phyloP scores from a whole-genome alignment of 148 eudicot species.

The Selenicereus undatus region DNA sequence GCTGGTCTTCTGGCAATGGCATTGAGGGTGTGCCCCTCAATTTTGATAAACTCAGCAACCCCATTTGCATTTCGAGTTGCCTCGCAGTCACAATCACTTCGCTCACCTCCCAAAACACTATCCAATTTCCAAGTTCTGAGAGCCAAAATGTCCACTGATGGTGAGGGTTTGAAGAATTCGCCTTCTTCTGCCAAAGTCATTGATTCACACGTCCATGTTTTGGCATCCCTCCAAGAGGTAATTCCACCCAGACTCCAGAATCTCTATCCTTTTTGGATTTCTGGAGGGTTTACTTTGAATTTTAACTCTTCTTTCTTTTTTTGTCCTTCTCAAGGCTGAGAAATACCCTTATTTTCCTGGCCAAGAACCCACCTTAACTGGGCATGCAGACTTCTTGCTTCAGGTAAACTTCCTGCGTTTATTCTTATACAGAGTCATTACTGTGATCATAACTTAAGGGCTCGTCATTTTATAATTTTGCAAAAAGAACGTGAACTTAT shows the following conservation, averaged over 20 bases:
- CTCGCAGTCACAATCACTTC: background rate
- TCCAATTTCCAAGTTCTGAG: slow-evolving; percentile 10
- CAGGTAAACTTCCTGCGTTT: slow-evolving; percentile 36
- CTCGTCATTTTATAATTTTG: background rate
- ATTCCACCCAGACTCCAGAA: background rate
- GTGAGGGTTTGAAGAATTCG: background rate
- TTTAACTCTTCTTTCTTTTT: background rate
- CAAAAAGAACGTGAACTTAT: background rate
- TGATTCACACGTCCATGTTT: slow-evolving; percentile 91
- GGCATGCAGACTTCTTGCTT: slow-evolving; percentile 73
- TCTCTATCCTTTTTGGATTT: background rate
- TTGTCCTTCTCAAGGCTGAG: slow-evolving; percentile 53
- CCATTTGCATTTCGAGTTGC: background rate
- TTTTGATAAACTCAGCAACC: slow-evolving; percentile 9
- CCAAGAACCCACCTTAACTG: slow-evolving; percentile 79
- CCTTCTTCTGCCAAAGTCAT: slow-evolving; percentile 43
- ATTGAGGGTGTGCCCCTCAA: slow-evolving; percentile 31
- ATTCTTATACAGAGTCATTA: background rate
- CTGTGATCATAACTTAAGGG: background rate
- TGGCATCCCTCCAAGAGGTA: slow-evolving; percentile 86
- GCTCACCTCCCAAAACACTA: background rate
- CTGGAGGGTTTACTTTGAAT: background rate
- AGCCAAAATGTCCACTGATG: slow-evolving; percentile 40
- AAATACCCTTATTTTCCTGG: slow-evolving; percentile 82
- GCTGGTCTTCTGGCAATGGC: background rate